Conservation (phyloP, 306 rosid genomes). For the Crotalaria pallida region DNA sequence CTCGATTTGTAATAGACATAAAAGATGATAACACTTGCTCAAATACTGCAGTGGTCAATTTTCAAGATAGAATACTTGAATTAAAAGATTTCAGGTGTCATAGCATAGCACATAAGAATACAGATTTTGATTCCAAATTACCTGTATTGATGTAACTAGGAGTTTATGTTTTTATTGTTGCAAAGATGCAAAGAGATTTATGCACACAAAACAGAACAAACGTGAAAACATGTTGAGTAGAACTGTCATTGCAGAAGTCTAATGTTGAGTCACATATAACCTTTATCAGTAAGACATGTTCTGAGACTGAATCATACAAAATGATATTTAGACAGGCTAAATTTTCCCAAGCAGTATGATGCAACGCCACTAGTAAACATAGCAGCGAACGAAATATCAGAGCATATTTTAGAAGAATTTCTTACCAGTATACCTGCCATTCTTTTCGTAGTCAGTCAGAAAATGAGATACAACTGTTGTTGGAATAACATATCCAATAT, state of each 20-base stretch:
- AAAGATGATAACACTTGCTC: neutral
- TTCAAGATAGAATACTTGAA: slow-evolving; percentile 7
- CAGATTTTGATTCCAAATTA: neutral
- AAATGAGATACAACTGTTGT: slow-evolving; percentile 94
- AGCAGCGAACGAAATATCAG: slow-evolving; percentile 9
- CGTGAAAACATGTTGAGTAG: neutral
- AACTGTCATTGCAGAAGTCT: neutral
- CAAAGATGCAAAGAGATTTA: slow-evolving; percentile 1
- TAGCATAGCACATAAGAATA: neutral
- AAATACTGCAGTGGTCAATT: neutral
- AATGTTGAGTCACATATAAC: neutral
- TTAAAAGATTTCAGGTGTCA: neutral
- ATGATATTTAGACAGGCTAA: neutral
- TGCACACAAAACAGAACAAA: slow-evolving; percentile 6
- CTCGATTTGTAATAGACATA: slow-evolving; percentile 5
- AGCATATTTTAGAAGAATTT: slow-evolving; percentile 21
- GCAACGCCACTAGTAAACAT: slow-evolving; percentile 15
- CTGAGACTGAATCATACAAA: neutral
- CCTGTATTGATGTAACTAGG: neutral
- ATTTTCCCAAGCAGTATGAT: slow-evolving; percentile 4
- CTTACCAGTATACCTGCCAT: slow-evolving; percentile 91
- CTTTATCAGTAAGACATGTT: slow-evolving; percentile 4
- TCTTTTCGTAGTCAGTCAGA: slow-evolving; percentile 79
- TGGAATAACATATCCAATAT: slow-evolving; percentile 98
- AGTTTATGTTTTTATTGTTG: neutral